Percentiles rank a stretch among this genome's conserved stretches.
Evolutionary conservation across 371 early-diverging fungal species (phyloP).

Genomic region (Choanephora cucurbitarum): DNA sequence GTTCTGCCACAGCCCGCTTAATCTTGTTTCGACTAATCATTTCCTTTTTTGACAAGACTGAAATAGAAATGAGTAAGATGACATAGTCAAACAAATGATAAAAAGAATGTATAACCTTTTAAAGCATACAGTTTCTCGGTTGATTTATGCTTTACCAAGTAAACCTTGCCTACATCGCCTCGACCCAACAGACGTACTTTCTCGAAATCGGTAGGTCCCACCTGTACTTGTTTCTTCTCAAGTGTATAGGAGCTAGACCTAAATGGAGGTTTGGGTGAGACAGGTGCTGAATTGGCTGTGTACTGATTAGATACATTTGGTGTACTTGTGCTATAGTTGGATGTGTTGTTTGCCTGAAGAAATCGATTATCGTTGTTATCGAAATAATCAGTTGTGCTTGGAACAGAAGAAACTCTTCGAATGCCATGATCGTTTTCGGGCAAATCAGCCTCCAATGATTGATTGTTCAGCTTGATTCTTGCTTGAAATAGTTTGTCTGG

Average conservation of each 20-base stretch:
- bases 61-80: neutral
- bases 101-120: conserved; percentile 80
- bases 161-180: conserved; percentile 92
- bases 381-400: conserved; percentile 43
- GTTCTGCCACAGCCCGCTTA: conserved; percentile 77
- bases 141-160: conserved; percentile 72
- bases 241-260: conserved; percentile 18
- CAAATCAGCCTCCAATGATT: conserved; percentile 1
- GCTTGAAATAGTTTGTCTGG: conserved; percentile 15
- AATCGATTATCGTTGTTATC: conserved; percentile 16
- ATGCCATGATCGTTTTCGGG: neutral
- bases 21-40: conserved; percentile 67
- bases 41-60: conserved; percentile 84
- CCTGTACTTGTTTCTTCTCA: conserved; percentile 43
- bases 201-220: conserved; percentile 60
- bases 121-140: conserved; percentile 78
- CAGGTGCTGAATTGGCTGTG: neutral
- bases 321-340: conserved; percentile 10
- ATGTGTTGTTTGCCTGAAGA: neutral
- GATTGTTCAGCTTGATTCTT: conserved; percentile 13
- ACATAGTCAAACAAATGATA: neutral
- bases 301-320: conserved; percentile 6
- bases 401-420: conserved; percentile 54
- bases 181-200: conserved; percentile 89
- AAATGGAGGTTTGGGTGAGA: conserved; percentile 12